phyloP scores from a whole-genome alignment of 2,329 filamentous ascomycete genomes.

The Lachnellula cervina region DNA sequence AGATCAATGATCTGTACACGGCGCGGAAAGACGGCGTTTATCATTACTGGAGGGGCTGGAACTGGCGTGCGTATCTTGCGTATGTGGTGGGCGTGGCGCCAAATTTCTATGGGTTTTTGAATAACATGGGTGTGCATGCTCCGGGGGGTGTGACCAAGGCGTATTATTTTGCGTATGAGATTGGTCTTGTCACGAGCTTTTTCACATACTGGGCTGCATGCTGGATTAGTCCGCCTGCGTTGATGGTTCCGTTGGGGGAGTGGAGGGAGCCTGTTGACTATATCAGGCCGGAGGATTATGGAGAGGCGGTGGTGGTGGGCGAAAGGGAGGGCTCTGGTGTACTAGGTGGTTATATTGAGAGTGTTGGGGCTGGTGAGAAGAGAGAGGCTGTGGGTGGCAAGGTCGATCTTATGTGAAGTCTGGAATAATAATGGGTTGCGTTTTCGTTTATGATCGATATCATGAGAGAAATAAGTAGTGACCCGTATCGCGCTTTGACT shows the following conservation, averaged over 20 bases:
- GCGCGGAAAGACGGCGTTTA: slow-evolving; percentile 29
- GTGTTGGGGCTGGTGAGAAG: slow-evolving; percentile 2
- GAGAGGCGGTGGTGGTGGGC: slow-evolving; percentile 2
- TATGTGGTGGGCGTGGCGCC: slow-evolving; percentile 36
- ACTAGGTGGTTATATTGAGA: slow-evolving; percentile 2
- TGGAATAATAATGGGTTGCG: too few species aligned
- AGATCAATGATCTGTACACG: slow-evolving; percentile 35
- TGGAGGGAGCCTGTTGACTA: slow-evolving; percentile 37
- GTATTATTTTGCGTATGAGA: slow-evolving; percentile 53
- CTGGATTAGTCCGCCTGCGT: slow-evolving; percentile 14
- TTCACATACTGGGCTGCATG: slow-evolving; percentile 24
- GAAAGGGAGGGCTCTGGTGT: background rate
- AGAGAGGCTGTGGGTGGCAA: background rate
- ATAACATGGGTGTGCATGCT: slow-evolving; percentile 36
- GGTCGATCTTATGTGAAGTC: too few species aligned
- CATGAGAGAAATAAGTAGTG: too few species aligned
- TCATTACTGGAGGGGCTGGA: slow-evolving; percentile 34
- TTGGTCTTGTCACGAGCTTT: slow-evolving; percentile 44
- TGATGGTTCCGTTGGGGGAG: slow-evolving; percentile 16
- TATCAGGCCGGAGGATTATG: slow-evolving; percentile 26
- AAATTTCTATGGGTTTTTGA: slow-evolving; percentile 39
- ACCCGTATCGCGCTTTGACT: too few species aligned
- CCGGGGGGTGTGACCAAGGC: slow-evolving; percentile 37
- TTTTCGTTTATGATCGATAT: too few species aligned
- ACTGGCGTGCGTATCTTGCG: slow-evolving; percentile 31